Percentiles rank a stretch among this genome's conserved stretches.
Conservation (phyloP, 148 eudicot species). For the Pharnaceum exiguum region DNA sequence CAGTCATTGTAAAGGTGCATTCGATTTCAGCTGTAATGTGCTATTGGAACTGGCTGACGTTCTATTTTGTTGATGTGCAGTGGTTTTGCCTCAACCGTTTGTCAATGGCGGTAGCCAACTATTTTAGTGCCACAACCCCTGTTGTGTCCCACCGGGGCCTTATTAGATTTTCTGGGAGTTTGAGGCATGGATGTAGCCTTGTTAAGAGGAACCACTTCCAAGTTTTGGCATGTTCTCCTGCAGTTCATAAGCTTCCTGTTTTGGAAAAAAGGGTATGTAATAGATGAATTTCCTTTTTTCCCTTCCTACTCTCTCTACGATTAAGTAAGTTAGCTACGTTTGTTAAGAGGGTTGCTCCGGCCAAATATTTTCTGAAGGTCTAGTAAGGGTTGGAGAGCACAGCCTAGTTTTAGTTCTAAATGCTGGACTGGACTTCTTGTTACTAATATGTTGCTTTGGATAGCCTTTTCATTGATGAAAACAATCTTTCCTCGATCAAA, state of each 20-base stretch:
- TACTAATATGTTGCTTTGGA: no score
- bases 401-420: no score
- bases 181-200: neutral
- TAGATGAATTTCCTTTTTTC: neutral
- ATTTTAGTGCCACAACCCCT: constrained; percentile 3
- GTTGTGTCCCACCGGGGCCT: constrained; percentile 6
- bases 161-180: neutral
- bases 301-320: neutral
- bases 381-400: no score
- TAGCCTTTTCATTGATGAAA: no score
- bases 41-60: no score
- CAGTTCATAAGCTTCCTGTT: constrained; percentile 9
- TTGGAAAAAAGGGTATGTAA: constrained; percentile 17
- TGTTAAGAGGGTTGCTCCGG: neutral
- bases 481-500: no score
- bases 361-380: no score
- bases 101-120: constrained; percentile 13
- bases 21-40: no score
- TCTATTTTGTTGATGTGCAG: no score
- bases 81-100: no score
- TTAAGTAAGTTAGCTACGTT: neutral
- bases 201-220: constrained; percentile 11
- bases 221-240: constrained; percentile 25
- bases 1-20: no score
- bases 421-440: no score